Conservation (phyloP, 306 rosid species). For the Dalbergia oliveri region DNA sequence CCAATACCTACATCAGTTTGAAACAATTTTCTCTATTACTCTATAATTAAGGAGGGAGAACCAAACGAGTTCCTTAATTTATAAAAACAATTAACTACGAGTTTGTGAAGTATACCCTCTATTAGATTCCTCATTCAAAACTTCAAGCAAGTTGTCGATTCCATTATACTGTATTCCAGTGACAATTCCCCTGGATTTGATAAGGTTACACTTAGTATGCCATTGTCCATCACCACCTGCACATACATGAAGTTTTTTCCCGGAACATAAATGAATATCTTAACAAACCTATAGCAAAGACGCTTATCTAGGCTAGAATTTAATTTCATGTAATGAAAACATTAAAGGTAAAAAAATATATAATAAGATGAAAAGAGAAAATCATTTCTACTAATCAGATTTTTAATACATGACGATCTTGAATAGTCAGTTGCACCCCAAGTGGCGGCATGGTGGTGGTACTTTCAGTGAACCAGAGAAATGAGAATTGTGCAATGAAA, state of each 20-base stretch:
- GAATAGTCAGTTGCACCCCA: constrained; percentile 59
- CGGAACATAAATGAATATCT: neutral
- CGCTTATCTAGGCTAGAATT: constrained; percentile 1
- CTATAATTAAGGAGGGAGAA: too few relatives aligned
- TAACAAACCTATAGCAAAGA: neutral
- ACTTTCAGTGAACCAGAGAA: constrained; percentile 22
- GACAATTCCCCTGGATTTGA: constrained; percentile 90
- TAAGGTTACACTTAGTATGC: constrained; percentile 78
- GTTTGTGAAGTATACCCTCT: constrained; percentile 54
- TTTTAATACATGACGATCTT: constrained; percentile 57
- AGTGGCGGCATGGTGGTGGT: constrained; percentile 45
- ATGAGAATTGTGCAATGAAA: neutral
- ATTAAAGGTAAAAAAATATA: constrained; percentile 6
- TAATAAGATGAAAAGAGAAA: neutral
- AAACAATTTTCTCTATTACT: constrained; percentile 5
- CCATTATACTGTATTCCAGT: constrained; percentile 77
- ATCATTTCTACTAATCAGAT: constrained; percentile 1
- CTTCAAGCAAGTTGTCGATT: constrained; percentile 87
- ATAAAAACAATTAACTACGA: neutral
- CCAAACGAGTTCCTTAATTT: constrained; percentile 6
- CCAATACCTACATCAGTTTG: constrained; percentile 70
- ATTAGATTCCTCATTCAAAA: constrained; percentile 72
- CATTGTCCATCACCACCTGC: constrained; percentile 93
- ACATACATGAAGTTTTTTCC: neutral
- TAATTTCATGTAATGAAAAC: neutral